These are phyloP conservation scores for Cutaneotrichosporon mucoides DNA, from an alignment of 1,284 basidiomycete species.

Conservation along the genomic window DNA sequence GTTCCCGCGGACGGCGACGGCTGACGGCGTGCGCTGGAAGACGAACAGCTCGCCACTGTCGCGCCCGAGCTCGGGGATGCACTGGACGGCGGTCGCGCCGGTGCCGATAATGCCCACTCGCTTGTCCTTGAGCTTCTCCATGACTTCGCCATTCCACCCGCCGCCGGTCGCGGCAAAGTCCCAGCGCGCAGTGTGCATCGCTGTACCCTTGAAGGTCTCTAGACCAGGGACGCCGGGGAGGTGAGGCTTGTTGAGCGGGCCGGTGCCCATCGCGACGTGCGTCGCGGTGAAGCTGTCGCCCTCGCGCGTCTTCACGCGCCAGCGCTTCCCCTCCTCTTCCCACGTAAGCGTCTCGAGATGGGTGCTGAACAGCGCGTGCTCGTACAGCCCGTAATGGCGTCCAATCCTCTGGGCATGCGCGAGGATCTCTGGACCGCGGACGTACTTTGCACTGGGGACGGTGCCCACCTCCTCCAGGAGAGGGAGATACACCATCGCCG, in stretches of 20 bases:
- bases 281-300: constrained; percentile 18
- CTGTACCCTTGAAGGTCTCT: constrained; percentile 14
- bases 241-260: constrained; percentile 13
- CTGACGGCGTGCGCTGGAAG: constrained; percentile 19
- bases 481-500: constrained; percentile 17
- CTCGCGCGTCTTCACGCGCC: constrained; percentile 10
- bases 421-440: constrained; percentile 15
- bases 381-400: constrained; percentile 10
- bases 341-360: constrained; percentile 8
- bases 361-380: constrained; percentile 17
- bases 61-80: constrained; percentile 8
- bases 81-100: constrained; percentile 12
- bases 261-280: constrained; percentile 12
- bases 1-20: constrained; percentile 12
- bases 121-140: constrained; percentile 12
- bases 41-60: constrained; percentile 12
- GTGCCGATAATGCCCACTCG: constrained; percentile 11
- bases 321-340: constrained; percentile 10
- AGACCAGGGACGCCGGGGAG: constrained; percentile 12
- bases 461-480: constrained; percentile 14
- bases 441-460: constrained; percentile 12
- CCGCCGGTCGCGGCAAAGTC: constrained; percentile 14
- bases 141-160: constrained; percentile 7
- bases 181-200: constrained; percentile 17
- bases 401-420: constrained; percentile 16